phyloP scores from a whole-genome alignment of 805 yeast species.

The Wickerhamomyces strasburgensis region DNA sequence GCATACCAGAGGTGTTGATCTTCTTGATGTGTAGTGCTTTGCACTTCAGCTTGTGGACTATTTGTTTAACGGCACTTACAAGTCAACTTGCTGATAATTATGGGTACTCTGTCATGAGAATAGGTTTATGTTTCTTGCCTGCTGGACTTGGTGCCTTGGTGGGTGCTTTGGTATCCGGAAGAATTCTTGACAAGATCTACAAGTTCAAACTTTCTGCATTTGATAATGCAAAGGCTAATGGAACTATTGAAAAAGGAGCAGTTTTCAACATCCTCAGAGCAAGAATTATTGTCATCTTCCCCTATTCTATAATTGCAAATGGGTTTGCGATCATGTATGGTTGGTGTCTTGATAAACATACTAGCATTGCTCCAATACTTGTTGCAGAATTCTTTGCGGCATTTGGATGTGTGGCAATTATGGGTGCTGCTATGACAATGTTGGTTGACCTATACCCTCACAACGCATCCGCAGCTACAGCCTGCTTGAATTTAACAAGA shows the following conservation, averaged over 20 bases:
- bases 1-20: background rate
- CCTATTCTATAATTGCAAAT: conserved; percentile 33
- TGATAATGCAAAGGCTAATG: conserved; percentile 17
- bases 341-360: conserved; percentile 56
- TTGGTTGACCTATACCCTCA: conserved; percentile 68
- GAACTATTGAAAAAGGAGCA: conserved; percentile 16
- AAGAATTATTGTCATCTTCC: conserved; percentile 43
- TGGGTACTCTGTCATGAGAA: conserved; percentile 43
- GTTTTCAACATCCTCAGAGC: conserved; percentile 50
- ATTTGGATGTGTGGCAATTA: conserved; percentile 48
- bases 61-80: background rate
- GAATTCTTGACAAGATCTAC: conserved; percentile 47
- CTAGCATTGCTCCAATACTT: conserved; percentile 49
- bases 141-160: conserved; percentile 60
- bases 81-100: conserved; percentile 28
- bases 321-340: conserved; percentile 51
- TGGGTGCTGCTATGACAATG: conserved; percentile 57
- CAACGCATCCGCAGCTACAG: conserved; percentile 65
- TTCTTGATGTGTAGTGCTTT: background rate
- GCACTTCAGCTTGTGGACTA: background rate
- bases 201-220: conserved; percentile 15
- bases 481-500: conserved; percentile 64
- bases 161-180: conserved; percentile 57
- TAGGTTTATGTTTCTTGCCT: conserved; percentile 68
- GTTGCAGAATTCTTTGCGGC: conserved; percentile 53